Percentiles rank a stretch among this genome's conserved stretches.
phyloP scores from a whole-genome alignment of 2,329 filamentous ascomycete species.

The Peltaster fructicola region DNA sequence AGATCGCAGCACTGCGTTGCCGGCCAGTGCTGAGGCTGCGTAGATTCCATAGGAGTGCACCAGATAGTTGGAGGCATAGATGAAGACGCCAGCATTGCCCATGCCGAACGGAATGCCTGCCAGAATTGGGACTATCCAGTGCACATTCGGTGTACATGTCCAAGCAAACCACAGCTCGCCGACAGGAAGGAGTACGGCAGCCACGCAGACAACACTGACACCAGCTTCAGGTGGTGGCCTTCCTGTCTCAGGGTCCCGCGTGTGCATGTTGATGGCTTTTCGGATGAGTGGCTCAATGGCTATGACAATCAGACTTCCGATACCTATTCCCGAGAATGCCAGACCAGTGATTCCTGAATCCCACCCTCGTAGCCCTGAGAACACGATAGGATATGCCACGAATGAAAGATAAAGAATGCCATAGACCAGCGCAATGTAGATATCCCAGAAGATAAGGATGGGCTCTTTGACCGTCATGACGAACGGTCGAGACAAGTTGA shows the following conservation, averaged over 20 bases:
- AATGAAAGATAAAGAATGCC: slow-evolving; percentile 81
- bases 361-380: slow-evolving; percentile 61
- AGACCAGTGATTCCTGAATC: slow-evolving; percentile 54
- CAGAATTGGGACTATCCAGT: slow-evolving; percentile 64
- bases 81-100: slow-evolving; percentile 63
- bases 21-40: slow-evolving; percentile 61
- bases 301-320: slow-evolving; percentile 38
- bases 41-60: slow-evolving; percentile 67
- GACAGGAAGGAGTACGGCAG: slow-evolving; percentile 52
- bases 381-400: slow-evolving; percentile 77
- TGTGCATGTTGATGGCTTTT: slow-evolving; percentile 58
- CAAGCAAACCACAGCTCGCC: slow-evolving; percentile 79
- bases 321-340: slow-evolving; percentile 55
- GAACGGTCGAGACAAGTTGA: slow-evolving; percentile 64
- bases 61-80: slow-evolving; percentile 67
- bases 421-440: slow-evolving; percentile 61
- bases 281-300: slow-evolving; percentile 50
- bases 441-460: slow-evolving; percentile 56
- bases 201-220: slow-evolving; percentile 63
- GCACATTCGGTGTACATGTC: slow-evolving; percentile 69
- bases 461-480: slow-evolving; percentile 64
- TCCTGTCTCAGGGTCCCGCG: slow-evolving; percentile 56
- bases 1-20: slow-evolving; percentile 58
- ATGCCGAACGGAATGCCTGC: slow-evolving; percentile 65
- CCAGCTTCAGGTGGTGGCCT: slow-evolving; percentile 61